A percentile compares a stretch with the other conserved stretches of the same genome.
Conservation (phyloP, 768 basidiomycete genomes). For the Trametes sanguinea region DNA sequence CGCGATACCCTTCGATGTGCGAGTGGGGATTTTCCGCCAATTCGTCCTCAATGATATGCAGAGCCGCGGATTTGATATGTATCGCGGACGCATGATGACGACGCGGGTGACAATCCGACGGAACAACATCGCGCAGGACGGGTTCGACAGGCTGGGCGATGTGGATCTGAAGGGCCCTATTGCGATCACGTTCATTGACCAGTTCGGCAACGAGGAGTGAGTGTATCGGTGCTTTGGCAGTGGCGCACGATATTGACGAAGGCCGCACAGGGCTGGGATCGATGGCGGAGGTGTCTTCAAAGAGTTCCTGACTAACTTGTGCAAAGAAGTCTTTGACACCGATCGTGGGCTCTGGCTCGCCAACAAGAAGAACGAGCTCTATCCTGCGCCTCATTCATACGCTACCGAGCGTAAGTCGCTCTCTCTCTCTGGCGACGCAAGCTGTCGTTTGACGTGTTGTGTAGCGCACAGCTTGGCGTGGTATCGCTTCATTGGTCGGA, state of each 20-base stretch:
- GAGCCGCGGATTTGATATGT: conserved; percentile 25
- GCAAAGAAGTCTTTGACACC: conserved; percentile 93
- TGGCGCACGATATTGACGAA: neutral
- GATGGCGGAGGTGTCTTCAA: conserved; percentile 98
- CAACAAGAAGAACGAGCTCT: conserved; percentile 90
- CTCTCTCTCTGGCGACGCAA: neutral
- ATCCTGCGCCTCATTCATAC: conserved; percentile 91
- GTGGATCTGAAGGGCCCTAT: conserved; percentile 80
- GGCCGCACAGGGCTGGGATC: conserved; percentile 70
- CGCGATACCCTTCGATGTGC: conserved; percentile 87
- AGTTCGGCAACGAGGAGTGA: conserved; percentile 84
- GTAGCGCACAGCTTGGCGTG: conserved; percentile 83
- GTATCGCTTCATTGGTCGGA: conserved; percentile 92
- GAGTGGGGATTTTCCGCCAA: conserved; percentile 86
- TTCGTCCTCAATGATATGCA: conserved; percentile 72
- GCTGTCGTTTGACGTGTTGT: neutral
- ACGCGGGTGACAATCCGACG: conserved; percentile 64
- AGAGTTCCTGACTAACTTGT: conserved; percentile 92
- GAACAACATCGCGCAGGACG: conserved; percentile 82
- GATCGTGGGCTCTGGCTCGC: conserved; percentile 93
- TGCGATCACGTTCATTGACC: conserved; percentile 90
- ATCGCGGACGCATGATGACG: conserved; percentile 26
- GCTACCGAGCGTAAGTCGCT: conserved; percentile 76
- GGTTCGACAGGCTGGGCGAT: conserved; percentile 81
- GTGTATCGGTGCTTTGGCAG: conserved; percentile 30